Percentiles rank a stretch among this genome's conserved stretches.
These are phyloP conservation scores for Paecilomyces sp. DNA, from an alignment of 2,329 filamentous ascomycete species.

Conservation along the genomic window DNA sequence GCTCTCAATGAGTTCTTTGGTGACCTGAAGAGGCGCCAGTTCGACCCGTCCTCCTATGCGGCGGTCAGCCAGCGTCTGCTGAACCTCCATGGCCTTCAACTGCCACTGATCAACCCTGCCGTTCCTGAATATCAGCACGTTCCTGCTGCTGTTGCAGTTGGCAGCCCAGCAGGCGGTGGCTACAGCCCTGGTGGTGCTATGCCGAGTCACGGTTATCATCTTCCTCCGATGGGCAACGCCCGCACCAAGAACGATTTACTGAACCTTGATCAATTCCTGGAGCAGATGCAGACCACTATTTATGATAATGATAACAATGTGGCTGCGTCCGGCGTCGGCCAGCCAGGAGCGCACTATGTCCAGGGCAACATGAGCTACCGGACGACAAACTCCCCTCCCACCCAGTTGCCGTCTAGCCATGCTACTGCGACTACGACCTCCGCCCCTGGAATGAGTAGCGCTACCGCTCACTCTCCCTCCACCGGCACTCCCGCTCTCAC, in stretches of 20 bases:
- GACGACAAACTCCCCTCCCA: slow-evolving; percentile 50
- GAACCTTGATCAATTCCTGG: slow-evolving; percentile 89
- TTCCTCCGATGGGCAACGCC: slow-evolving; percentile 79
- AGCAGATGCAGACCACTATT: slow-evolving; percentile 92
- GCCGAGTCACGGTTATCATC: slow-evolving; percentile 71
- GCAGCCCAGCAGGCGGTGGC: slow-evolving; percentile 39
- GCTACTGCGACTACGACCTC: slow-evolving; percentile 29
- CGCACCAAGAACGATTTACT: slow-evolving; percentile 90
- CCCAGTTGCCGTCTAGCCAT: slow-evolving; percentile 35
- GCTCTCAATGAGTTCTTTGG: slow-evolving; percentile 91
- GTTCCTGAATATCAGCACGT: slow-evolving; percentile 48
- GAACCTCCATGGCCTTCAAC: slow-evolving; percentile 64
- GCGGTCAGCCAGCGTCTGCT: slow-evolving; percentile 86
- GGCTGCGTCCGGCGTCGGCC: slow-evolving; percentile 68
- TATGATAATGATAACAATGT: slow-evolving; percentile 86
- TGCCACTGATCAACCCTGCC: slow-evolving; percentile 53
- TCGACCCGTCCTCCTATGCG: slow-evolving; percentile 82
- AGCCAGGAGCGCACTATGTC: slow-evolving; percentile 63
- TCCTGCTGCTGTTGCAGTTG: slow-evolving; percentile 51
- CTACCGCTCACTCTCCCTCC: slow-evolving; percentile 38
- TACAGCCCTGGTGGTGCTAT: slow-evolving; percentile 53
- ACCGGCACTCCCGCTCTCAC: slow-evolving; percentile 56
- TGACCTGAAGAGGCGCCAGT: slow-evolving; percentile 81
- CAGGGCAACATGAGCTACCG: slow-evolving; percentile 46
- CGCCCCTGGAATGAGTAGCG: slow-evolving; percentile 31